These are phyloP conservation scores for Acacia concinna DNA, from an alignment of 331 rosid species.

Conservation along the genomic window DNA sequence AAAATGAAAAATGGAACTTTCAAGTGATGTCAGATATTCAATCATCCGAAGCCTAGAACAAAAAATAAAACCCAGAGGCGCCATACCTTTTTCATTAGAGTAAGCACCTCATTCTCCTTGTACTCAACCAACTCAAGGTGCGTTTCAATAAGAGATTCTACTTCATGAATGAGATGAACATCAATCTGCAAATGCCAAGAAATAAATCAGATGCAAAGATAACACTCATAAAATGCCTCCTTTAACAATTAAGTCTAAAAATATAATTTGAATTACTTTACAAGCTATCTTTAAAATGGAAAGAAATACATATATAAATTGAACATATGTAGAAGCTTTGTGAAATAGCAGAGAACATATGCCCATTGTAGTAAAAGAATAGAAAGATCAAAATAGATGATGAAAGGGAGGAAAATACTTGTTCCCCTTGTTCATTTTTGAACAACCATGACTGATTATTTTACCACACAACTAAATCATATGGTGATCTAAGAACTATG, in stretches of 20 bases:
- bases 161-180: constrained; percentile 64
- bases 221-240: constrained; percentile 24
- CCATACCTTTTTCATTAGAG: constrained; percentile 57
- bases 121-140: constrained; percentile 63
- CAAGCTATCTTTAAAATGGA: background rate
- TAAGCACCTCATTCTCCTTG: constrained; percentile 75
- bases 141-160: constrained; percentile 65
- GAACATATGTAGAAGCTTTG: background rate
- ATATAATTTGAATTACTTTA: background rate
- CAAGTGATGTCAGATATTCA: background rate
- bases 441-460: background rate
- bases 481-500: background rate
- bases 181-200: constrained; percentile 57
- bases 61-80: background rate
- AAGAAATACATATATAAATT: background rate
- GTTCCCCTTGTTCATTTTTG: background rate
- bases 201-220: constrained; percentile 20
- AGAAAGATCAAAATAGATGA: background rate
- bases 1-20: background rate
- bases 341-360: background rate
- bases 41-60: background rate
- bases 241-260: constrained; percentile 2
- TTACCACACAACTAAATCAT: background rate
- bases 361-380: background rate
- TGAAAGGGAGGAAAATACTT: background rate